These are phyloP conservation scores for Xylaria sp. DNA, from an alignment of 2,329 filamentous ascomycete species.

Conservation along the genomic window DNA sequence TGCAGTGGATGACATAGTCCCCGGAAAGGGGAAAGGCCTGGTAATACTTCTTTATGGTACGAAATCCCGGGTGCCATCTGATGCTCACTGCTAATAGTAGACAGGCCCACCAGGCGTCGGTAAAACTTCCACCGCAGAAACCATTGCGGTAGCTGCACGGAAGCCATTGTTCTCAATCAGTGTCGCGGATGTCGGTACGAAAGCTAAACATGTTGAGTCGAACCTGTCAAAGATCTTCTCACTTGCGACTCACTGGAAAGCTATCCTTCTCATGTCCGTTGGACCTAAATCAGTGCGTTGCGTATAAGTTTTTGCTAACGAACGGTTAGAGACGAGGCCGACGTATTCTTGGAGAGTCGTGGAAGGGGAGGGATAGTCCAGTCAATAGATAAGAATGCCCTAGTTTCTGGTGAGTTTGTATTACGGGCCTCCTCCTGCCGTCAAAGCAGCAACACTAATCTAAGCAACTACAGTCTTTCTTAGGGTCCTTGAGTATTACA, in stretches of 20 bases:
- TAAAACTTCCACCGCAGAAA: slow-evolving; percentile 2
- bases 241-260: not conserved
- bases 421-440: no score
- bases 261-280: slow-evolving; percentile 7
- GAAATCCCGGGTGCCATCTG: not conserved
- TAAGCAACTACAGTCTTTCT: slow-evolving; percentile 3
- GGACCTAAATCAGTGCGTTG: not conserved
- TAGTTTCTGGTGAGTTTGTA: slow-evolving; percentile 3
- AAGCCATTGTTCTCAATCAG: slow-evolving; percentile 9
- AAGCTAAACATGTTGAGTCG: slow-evolving; percentile 2
- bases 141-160: not conserved
- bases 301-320: not conserved
- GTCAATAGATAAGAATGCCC: slow-evolving; percentile 11
- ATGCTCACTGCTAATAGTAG: not conserved
- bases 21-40: slow-evolving; percentile 1
- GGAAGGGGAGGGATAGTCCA: slow-evolving; percentile 1
- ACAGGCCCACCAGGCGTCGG: slow-evolving; percentile 5
- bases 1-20: not conserved
- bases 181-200: slow-evolving; percentile 3
- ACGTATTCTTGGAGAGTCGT: slow-evolving; percentile 10
- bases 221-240: slow-evolving; percentile 2
- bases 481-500: slow-evolving; percentile 8
- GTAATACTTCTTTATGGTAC: slow-evolving; percentile 5
- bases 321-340: slow-evolving; percentile 2
- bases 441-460: not conserved